Evolutionary conservation across 148 eudicot species (phyloP), one percentile per base, ranked within the genome.

Genomic region (Cornus controversa): DNA sequence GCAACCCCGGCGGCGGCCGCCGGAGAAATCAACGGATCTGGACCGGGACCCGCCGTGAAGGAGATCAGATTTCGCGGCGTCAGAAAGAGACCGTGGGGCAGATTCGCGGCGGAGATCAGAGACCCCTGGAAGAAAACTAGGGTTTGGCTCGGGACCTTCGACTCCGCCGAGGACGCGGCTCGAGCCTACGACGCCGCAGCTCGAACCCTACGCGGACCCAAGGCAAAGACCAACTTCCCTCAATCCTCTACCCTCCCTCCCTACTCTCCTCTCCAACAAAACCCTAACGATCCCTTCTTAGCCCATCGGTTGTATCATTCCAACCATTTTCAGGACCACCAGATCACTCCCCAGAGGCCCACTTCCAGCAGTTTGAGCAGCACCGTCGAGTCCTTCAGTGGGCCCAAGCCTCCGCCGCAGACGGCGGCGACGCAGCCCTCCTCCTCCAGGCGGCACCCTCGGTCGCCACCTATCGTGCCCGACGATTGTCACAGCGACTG

Each of bases 131-230:
- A 92, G 74, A 92, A 92, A 29, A 80, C 91, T n/a, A 83, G 96
- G 58, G 92, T 92, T 10, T 92, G 96, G 96, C 79, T 92, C 14
- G 96, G 96, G 0, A 92, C 96, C 23, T 92, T 88, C 62, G 94
- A 90, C 66, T 84, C 93, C 20, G 94, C 97, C 1, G 89, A 84
- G 37, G 94, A 87, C 16, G 97, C 97, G 2, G 97, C 97, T 0
- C 86, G 88, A 4, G 97, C 97, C 20, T 92, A 92, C 78, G 97
- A 92, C 71, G 77, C 85, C 1, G 97, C 97, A 0, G 97, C 97
- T 0, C 80, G 82, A 5, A 54, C 69, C 26, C 86, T 90, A 64
- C 92, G 91, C 3, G 97, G 97, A 0, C 84, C 89, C 18, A 90
- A 92, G 40, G 97, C 97, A 25, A 92, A 90, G 80, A 92, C 92